Evolutionary conservation across 106 monocot species (phyloP).

Genomic region (Allium sativum): DNA sequence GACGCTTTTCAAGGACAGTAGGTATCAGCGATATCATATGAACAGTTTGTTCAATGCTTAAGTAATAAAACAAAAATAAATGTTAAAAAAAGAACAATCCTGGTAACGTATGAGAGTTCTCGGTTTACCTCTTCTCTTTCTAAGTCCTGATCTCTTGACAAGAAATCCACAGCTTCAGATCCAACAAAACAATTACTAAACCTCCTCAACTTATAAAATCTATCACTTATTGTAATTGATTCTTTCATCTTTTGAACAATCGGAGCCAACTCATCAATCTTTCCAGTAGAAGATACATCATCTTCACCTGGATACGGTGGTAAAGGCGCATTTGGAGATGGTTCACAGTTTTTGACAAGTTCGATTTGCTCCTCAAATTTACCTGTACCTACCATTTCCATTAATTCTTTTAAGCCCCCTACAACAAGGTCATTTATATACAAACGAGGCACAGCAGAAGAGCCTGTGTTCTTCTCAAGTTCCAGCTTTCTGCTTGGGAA

Average conservation of each 20-base stretch:
- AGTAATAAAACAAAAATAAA: too few species aligned
- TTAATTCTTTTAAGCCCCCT: slow-evolving; percentile 61
- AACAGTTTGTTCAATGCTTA: too few species aligned
- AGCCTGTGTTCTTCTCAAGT: slow-evolving; percentile 69
- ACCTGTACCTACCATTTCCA: slow-evolving; percentile 52
- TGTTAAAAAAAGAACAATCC: too few species aligned
- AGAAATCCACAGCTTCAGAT: slow-evolving; percentile 85
- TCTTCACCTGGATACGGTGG: slow-evolving; percentile 93
- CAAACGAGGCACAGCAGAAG: slow-evolving; percentile 53
- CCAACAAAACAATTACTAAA: slow-evolving; percentile 90
- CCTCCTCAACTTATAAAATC: slow-evolving; percentile 81
- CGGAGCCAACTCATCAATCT: slow-evolving; percentile 71
- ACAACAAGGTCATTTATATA: slow-evolving; percentile 76
- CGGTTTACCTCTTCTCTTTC: slow-evolving; percentile 77
- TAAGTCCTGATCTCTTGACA: slow-evolving; percentile 78
- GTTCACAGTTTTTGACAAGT: slow-evolving; percentile 41
- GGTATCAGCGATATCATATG: too few species aligned
- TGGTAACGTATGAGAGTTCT: too few species aligned
- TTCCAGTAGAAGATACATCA: slow-evolving; percentile 70
- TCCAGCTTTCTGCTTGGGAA: slow-evolving; percentile 81
- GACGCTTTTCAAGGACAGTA: too few species aligned
- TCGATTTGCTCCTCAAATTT: slow-evolving; percentile 53
- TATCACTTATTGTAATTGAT: slow-evolving; percentile 46
- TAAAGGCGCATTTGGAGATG: slow-evolving; percentile 53
- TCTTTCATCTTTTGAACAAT: slow-evolving; percentile 83